Evolutionary conservation across 345 rosid species (phyloP), one percentile per base, ranked within the genome.

Genomic region (Mercurialis annua): DNA sequence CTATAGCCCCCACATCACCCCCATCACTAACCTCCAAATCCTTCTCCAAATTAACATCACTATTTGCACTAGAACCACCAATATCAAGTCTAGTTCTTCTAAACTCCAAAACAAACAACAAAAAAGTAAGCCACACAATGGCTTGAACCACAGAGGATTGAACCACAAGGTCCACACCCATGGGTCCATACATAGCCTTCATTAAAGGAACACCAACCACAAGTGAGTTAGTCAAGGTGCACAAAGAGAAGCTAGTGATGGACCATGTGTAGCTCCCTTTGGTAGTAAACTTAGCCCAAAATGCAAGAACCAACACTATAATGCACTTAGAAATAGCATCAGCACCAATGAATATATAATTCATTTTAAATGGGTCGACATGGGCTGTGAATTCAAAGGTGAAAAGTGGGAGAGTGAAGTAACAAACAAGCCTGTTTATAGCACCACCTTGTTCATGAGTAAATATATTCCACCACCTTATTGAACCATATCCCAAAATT

Each of bases 401-500:
- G 77, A 88, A 90, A 27, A 93, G 80, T 0, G 98, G 98, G 27
- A 90, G 72, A 40, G 95, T 90, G 82, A 93, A 93, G 57, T 79
- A 93, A 69, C 89, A 90, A 18, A 88, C 92, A 2, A 92, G 70
- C 9, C 87, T 81, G 82, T 88, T 92, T 23, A 92, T 78, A 2
- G 93, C 97, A 6, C 83, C 92, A 23, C 96, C 82, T 71, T 92
- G 93, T 4, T 92, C 98, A 2, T 80, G 77, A 0, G 81, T 80
- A 72, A 92, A 85, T 20, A 90, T 77, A 15, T 72, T 71, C 98
- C 98, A 90, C 98, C 98, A 92, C 73, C 73, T 83, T 30, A 90
- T 90, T 0, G 98, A 92, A 7, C 94, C 97, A 24, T 92, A 92
- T 9, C 97, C 98, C 9, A 93, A 75, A 27, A 81, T 65, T 42